A percentile compares a stretch with the other conserved stretches of the same genome.
Evolutionary conservation across 2,329 filamentous ascomycete species (phyloP).

Genomic region (Metarhizium robertsii): DNA sequence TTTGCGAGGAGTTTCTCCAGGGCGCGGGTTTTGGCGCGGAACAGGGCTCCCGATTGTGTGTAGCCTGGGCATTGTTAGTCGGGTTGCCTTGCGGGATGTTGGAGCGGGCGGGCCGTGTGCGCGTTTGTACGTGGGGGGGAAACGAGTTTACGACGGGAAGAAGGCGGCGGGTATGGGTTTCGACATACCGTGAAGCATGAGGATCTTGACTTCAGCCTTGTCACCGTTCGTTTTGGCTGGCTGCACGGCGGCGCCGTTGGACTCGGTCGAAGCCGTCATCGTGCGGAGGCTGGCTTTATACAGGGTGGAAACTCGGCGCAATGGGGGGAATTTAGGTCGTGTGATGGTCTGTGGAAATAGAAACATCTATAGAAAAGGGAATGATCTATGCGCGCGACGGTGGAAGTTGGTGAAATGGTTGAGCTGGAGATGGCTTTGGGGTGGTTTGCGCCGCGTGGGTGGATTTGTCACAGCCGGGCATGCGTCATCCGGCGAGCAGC

Average conservation of each 20-base stretch:
- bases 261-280: constrained; percentile 1
- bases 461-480: neutral
- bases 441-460: constrained; percentile 5
- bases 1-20: constrained; percentile 74
- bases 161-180: neutral
- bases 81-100: neutral
- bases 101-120: neutral
- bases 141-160: too few relatives aligned
- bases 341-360: neutral
- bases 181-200: constrained; percentile 64
- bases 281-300: neutral
- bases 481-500: neutral
- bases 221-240: neutral
- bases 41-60: constrained; percentile 80
- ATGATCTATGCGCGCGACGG: neutral
- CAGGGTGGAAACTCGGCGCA: neutral
- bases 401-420: neutral
- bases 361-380: neutral
- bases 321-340: neutral
- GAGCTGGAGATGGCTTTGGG: constrained; percentile 2
- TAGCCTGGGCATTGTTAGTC: constrained; percentile 45
- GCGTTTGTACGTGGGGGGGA: neutral
- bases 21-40: constrained; percentile 81
- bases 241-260: neutral
- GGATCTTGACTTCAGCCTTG: constrained; percentile 52